Percentiles rank a stretch among this genome's conserved stretches.
These are phyloP conservation scores for Tolypocladium paradoxum DNA, from an alignment of 2,329 filamentous ascomycete species.

Conservation along the genomic window DNA sequence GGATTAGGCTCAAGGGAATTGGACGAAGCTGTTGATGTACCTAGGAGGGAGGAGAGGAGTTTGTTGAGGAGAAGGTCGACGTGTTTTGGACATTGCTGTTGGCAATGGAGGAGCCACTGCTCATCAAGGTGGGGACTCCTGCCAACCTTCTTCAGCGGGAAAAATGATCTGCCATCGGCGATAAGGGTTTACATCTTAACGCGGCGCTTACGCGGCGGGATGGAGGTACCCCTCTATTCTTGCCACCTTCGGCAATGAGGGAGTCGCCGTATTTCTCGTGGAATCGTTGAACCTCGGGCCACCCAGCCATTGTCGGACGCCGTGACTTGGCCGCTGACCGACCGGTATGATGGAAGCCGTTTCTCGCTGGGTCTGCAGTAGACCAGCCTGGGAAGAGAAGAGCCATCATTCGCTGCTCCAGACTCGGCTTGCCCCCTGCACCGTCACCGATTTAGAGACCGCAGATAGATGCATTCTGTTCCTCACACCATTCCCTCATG, in stretches of 20 bases:
- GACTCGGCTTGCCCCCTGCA: background rate
- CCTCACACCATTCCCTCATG: background rate
- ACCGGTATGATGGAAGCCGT: too few species aligned
- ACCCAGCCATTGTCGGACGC: background rate
- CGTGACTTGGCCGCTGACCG: background rate
- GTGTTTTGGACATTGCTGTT: background rate
- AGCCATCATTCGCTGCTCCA: background rate
- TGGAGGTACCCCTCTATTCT: conserved; percentile 1
- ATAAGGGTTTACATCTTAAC: conserved; percentile 3
- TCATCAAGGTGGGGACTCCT: background rate
- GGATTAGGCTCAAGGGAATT: background rate
- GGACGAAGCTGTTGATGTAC: background rate
- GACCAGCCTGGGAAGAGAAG: background rate
- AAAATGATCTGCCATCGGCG: conserved; percentile 11
- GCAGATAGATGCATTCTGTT: background rate
- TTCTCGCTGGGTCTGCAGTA: background rate
- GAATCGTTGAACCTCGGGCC: background rate
- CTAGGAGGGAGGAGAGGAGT: background rate
- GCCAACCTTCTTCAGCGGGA: conserved; percentile 1
- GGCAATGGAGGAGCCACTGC: background rate
- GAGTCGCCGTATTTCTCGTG: background rate
- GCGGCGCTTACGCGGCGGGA: background rate
- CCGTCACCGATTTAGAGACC: background rate
- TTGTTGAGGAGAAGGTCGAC: background rate
- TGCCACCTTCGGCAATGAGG: background rate